Base-by-base conservation (phyloP, 1,284 basidiomycete species). In the Omphalotus olearius region DNA sequence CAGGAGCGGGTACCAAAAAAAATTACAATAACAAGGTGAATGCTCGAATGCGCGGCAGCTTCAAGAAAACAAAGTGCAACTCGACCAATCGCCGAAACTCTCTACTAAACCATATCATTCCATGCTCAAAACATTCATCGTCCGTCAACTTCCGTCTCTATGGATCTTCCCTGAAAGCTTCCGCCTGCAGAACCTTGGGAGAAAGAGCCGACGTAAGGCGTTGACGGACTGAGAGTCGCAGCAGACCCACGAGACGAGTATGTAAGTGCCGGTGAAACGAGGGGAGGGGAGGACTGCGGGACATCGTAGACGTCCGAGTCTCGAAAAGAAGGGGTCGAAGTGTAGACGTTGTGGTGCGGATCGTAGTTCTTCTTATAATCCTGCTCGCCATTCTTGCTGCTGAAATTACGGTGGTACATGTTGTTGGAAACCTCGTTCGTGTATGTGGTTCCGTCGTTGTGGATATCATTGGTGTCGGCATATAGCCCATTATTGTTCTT, bases 191-290 rank as follows among this genome's bases (percentile, higher is more conserved):
- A 14, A 20, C 40, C 6, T 20, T 26, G 10, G 17, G 47, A 23
- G 28, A 78, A 76, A 18, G 72, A 70, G 20, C 71, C 71, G 62
- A 82, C 79, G 65, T 81, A 82, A 3, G 80, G 80, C 10, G 80
- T 83, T 5, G 78, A 75, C 14, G 80, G 80, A 58, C 81, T 83
- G 48, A 83, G 67, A n/a, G 78, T 81, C 33, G 76, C 77, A 4
- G 80, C 76, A 20, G 80, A 57, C 4, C 55, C 76, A 50, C 79
- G 74, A 38, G 77, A 77, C 11, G 77, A 77, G 59, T 80, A 83
- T 16, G 80, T 83, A 51, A 83, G 69, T 6, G 80, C 74, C n/a
- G 80, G 80, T 5, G 79, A 80, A 40, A 80, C 70, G 41, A 77
- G 64, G 20, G 71, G 68, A 3, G 80, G 76, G 6, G 77, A 76